Percentiles rank a stretch among this genome's conserved stretches.
Conservation (phyloP, 352 stramenopile species). For the Peronosclerospora sorghi region DNA sequence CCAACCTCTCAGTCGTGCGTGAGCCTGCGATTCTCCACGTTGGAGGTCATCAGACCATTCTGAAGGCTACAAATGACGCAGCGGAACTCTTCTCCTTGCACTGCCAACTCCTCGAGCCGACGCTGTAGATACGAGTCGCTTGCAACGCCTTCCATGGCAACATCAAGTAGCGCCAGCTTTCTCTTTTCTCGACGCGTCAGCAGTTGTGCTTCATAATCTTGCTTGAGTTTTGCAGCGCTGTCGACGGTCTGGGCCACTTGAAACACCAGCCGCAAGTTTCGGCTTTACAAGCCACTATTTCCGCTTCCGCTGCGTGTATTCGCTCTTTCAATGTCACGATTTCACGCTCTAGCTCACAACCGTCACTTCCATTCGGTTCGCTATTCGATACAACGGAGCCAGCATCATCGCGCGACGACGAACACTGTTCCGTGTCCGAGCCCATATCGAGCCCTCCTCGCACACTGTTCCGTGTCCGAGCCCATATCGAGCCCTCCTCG, state of each 20-base stretch:
- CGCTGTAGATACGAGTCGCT: slow-evolving; percentile 11
- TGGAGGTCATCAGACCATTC: slow-evolving; percentile 4
- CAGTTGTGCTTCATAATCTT: slow-evolving; percentile 41
- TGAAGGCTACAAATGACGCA: slow-evolving; percentile 14
- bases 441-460: too few species aligned
- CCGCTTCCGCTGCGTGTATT: slow-evolving; percentile 27
- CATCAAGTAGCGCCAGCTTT: slow-evolving; percentile 17
- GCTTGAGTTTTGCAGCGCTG: slow-evolving; percentile 40
- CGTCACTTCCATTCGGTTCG: slow-evolving; percentile 8
- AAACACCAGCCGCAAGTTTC: slow-evolving; percentile 68
- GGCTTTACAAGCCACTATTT: slow-evolving; percentile 48
- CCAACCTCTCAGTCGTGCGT: slow-evolving; percentile 29
- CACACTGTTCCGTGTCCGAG: slow-evolving; percentile 7
- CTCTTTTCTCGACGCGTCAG: slow-evolving; percentile 23
- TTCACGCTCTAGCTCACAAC: slow-evolving; percentile 13
- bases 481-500: slow-evolving; percentile 1
- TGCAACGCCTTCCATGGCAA: too few species aligned
- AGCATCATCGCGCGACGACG: slow-evolving; percentile 8
- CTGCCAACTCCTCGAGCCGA: slow-evolving; percentile 19
- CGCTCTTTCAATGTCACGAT: slow-evolving; percentile 22
- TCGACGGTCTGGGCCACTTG: slow-evolving; percentile 64
- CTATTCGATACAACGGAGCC: slow-evolving; percentile 9
- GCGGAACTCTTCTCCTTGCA: slow-evolving; percentile 32
- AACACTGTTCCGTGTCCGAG: too few species aligned
- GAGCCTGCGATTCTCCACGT: slow-evolving; percentile 21